These are phyloP conservation scores for Noccaea bulbosa DNA, from an alignment of 345 rosid genomes.

Conservation along the genomic window DNA sequence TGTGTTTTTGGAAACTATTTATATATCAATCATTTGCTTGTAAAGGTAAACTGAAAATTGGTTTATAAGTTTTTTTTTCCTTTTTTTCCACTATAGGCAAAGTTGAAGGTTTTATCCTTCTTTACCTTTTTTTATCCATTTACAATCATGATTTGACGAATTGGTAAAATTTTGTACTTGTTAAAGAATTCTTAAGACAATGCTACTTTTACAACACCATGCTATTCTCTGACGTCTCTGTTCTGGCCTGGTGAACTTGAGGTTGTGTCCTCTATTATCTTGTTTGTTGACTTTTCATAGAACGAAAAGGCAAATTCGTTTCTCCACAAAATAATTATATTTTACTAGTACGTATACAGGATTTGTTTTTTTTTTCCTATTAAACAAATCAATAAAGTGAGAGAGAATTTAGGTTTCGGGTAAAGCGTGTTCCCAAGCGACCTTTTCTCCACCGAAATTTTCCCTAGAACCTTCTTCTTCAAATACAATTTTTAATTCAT, in stretches of 20 bases:
- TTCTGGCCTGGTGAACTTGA: not conserved
- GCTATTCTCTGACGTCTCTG: not conserved
- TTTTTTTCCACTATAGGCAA: conserved; percentile 4
- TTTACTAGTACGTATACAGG: too few species aligned
- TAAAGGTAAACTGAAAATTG: conserved; percentile 13
- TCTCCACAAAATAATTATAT: conserved; percentile 14
- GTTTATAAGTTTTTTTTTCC: not conserved
- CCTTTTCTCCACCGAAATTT: conserved; percentile 25
- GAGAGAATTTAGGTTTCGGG: conserved; percentile 15
- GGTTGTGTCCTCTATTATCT: not conserved
- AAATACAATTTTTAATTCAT: not conserved
- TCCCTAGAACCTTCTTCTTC: conserved; percentile 30
- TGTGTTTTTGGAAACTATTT: not conserved
- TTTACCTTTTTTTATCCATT: not conserved
- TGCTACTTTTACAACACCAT: not conserved
- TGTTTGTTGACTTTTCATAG: conserved; percentile 35
- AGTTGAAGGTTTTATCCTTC: not conserved
- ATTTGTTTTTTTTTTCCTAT: not conserved
- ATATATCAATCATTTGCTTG: not conserved
- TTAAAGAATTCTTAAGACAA: not conserved
- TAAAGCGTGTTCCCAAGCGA: conserved; percentile 22
- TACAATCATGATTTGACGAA: not conserved
- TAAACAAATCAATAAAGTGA: conserved; percentile 24
- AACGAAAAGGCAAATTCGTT: conserved; percentile 32
- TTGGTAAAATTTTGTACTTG: not conserved